A percentile compares a stretch with the other conserved stretches of the same genome.
phyloP scores from a whole-genome alignment of 106 monocot species.

The Phalaenopsis aphrodite region DNA sequence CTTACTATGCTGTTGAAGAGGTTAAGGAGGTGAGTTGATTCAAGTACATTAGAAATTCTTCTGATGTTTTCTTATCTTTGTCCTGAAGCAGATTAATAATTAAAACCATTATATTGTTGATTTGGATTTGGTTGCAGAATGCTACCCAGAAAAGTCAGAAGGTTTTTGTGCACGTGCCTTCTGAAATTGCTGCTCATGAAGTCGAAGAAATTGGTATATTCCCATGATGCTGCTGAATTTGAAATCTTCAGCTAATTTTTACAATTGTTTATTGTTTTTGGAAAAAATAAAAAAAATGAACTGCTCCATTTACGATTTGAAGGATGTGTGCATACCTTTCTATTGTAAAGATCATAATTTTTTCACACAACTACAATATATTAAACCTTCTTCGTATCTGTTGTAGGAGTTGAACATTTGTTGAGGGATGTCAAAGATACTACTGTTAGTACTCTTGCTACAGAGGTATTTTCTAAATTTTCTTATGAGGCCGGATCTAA shows the following conservation, averaged over 20 bases:
- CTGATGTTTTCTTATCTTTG: constrained; percentile 17
- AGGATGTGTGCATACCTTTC: neutral
- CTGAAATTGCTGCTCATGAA: constrained; percentile 99
- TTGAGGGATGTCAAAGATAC: constrained; percentile 98
- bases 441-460: constrained; percentile 97
- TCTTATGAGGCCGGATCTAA: neutral
- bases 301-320: neutral
- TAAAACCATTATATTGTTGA: neutral
- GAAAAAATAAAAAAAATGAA: neutral
- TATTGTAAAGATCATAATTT: neutral
- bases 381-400: neutral
- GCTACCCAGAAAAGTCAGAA: constrained; percentile 98
- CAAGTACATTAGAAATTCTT: neutral
- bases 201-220: constrained; percentile 96
- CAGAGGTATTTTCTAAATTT: constrained; percentile 48
- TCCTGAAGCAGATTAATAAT: neutral
- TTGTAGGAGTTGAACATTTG: constrained; percentile 90
- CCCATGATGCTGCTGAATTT: neutral
- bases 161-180: constrained; percentile 95
- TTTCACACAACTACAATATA: neutral
- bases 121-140: constrained; percentile 43
- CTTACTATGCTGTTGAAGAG: constrained; percentile 71
- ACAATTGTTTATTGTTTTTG: neutral
- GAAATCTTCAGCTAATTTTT: neutral
- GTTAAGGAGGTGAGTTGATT: constrained; percentile 50